Base-by-base conservation (phyloP, 768 basidiomycete genomes). In the Boletus huronensis region DNA sequence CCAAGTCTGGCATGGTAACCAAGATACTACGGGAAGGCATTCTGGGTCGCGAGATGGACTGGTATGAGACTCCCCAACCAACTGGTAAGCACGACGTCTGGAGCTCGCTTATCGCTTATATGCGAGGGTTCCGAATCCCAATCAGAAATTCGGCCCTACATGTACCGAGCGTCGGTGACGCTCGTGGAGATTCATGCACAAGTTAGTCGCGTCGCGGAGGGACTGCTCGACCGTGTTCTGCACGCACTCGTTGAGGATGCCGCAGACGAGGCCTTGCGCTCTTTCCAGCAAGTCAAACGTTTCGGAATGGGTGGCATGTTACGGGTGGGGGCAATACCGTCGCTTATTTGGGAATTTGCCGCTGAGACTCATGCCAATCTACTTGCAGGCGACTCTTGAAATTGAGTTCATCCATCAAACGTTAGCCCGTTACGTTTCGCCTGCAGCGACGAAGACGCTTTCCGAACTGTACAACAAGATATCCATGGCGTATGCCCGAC, bases 231-330 rank as follows among this genome's bases (percentile, higher is more conserved):
- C 41, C 84, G 95, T n/a, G 85, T 85, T 26, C 75, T 98, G 42
- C 83, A 84, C 54, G 77, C 85, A 17, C 79, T 98, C 16, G 87
- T 95, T 14, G 87, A 92, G 56, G 87, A 89, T 54, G 75, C 96
- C 17, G 88, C 93, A 14, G 79, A 82, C 9, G 92, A 94, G 63
- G 88, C 94, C 0, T 76, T 98, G 51, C 79, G 77, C 14, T 90
- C 87, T 70, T 95, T 99, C 81, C 82, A 82, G 61, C 87, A 94
- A 71, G 85, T 98, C 39, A 88, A 87, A 64, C 81, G 87, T 46
- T 98, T 97, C 66, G 94, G 95, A 17, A 97, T 98, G 87, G 97
- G 97, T 29, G 97, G 97, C 9, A 98, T 98, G 97, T 79, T 99
- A 41, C 84, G 92, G 45, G 95, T 97, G 68, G 55, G 88, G 55